Conservation (phyloP, 2,329 filamentous ascomycete genomes). For the Sclerotinia spermophila region DNA sequence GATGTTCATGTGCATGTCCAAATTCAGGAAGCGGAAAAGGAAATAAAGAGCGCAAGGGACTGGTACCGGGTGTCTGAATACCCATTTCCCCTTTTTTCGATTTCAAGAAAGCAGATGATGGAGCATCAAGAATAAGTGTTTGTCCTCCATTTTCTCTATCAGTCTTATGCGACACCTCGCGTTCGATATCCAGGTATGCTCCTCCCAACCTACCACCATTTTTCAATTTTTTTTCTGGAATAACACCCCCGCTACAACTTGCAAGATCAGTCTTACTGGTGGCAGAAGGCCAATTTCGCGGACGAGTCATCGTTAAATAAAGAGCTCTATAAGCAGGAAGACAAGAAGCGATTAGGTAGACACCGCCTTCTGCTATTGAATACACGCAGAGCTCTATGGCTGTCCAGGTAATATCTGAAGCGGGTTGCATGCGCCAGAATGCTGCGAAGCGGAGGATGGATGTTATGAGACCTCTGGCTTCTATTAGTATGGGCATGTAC, state of each 20-base stretch:
- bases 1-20: not conserved
- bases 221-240: not conserved
- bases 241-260: not conserved
- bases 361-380: not conserved
- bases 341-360: slow-evolving; percentile 17
- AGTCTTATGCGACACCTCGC: too few relatives aligned
- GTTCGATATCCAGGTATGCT: too few relatives aligned
- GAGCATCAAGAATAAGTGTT: too few relatives aligned
- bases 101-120: too few relatives aligned
- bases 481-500: not conserved
- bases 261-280: not conserved
- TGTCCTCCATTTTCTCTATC: too few relatives aligned
- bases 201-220: too few relatives aligned
- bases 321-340: slow-evolving; percentile 7
- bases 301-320: not conserved
- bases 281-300: not conserved
- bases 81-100: not conserved
- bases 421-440: slow-evolving; percentile 3
- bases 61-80: not conserved
- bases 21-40: not conserved
- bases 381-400: not conserved
- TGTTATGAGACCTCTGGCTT: slow-evolving; percentile 10
- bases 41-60: not conserved
- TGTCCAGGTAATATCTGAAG: slow-evolving; percentile 10
- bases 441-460: slow-evolving; percentile 9